Evolutionary conservation across 1,284 basidiomycete genomes (phyloP), one percentile per base, ranked within the genome.

Genomic region (Peniophora sp.): DNA sequence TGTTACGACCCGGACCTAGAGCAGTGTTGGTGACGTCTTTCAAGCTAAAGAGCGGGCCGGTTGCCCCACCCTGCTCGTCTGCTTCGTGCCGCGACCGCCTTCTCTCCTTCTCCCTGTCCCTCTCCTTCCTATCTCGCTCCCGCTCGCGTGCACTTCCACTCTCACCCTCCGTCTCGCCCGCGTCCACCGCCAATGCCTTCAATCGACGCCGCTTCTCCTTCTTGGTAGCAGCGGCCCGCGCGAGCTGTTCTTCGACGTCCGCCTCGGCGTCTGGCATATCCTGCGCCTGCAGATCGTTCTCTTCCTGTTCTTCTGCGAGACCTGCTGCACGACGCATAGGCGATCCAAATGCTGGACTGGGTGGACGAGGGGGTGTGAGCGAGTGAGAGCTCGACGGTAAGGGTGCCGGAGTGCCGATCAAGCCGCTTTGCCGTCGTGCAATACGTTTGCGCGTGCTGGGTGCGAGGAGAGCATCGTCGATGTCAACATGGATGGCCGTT

Each of bases 261-360:
- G 67, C 59, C 8, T 51, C 51, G 14, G 48, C 50, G 17, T 14
- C 20, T 20, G 44, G 14, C 19, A 45, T 24, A 27, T 59, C 61
- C 12, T 61, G 63, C 22, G 61, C 59, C 25, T 62, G 60, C 3
- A 59, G 68, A 2, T 66, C 68, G 25, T 65, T 63, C 55, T 80
- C 81, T 53, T 83, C 81, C 27, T 75, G 78, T 45, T 82, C 79
- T 54, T 79, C 79, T 6, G 76, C 79, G 12, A 79, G 59, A 2
- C 72, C 78, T 8, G 75, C 75, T 52, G 74, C 73, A 58, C 74
- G 66, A 39, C 76, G 71, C 36, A 80, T 69, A 14, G 83, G 79
- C 2, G 80, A 82, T n/a, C 81, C 81, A 58, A 82, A 78, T 3
- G 81, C 79, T 3, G 85, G 84, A 56, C 83, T 85, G 1, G 77